A percentile compares a stretch with the other conserved stretches of the same genome.
Evolutionary conservation across 2,329 filamentous ascomycete species (phyloP).

Genomic region (Drechslerella stenobrocha): DNA sequence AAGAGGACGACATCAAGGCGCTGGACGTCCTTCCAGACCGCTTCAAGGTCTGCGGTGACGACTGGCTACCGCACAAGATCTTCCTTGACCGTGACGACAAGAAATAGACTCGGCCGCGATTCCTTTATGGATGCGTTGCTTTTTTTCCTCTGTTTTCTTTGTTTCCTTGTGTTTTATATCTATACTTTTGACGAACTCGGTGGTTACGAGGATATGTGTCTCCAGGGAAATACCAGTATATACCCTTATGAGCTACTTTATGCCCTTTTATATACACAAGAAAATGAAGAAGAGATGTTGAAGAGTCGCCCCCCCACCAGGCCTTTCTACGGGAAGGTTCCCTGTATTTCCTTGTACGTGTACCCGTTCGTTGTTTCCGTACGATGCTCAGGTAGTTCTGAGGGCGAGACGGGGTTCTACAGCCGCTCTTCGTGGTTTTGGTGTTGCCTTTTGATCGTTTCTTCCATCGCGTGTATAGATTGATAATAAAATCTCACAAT

Average conservation of each 20-base stretch:
- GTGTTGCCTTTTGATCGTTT: constrained; percentile 6
- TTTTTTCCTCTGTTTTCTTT: constrained; percentile 16
- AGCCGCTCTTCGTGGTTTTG: too few relatives aligned
- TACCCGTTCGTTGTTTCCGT: constrained; percentile 29
- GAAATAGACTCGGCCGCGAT: constrained; percentile 59
- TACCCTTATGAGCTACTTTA: too few relatives aligned
- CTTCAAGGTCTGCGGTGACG: constrained; percentile 76
- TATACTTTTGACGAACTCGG: constrained; percentile 2
- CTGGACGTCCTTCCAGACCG: constrained; percentile 71
- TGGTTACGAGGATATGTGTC: constrained; percentile 11
- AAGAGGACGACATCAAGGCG: constrained; percentile 70
- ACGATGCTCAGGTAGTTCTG: too few relatives aligned
- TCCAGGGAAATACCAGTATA: too few relatives aligned
- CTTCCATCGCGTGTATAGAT: constrained; percentile 37
- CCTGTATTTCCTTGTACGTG: constrained; percentile 25
- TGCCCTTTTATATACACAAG: constrained; percentile 46
- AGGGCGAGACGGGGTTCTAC: too few relatives aligned
- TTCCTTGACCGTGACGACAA: constrained; percentile 79
- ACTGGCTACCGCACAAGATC: constrained; percentile 68
- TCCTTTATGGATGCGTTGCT: neutral
- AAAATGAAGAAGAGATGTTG: constrained; percentile 17
- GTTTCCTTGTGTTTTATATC: constrained; percentile 21
- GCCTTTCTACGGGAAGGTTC: constrained; percentile 9
- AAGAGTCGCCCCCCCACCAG: constrained; percentile 6
- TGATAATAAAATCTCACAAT: constrained; percentile 24